Evolutionary conservation across 1,284 basidiomycete genomes (phyloP).

Genomic region (Heterobasidion annosum): DNA sequence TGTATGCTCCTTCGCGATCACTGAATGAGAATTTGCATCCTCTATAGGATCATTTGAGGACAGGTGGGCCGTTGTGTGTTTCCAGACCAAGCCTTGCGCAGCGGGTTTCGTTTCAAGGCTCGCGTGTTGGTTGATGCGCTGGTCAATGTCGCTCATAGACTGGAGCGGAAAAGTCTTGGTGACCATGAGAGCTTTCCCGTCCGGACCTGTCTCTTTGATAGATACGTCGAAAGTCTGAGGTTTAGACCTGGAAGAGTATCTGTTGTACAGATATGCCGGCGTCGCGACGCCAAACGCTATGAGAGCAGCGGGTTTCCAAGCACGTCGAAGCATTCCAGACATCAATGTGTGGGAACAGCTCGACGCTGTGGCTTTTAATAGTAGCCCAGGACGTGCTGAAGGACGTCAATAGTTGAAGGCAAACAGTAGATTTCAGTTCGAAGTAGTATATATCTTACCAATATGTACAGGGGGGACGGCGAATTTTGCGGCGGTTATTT

Average conservation of each 20-base stretch:
- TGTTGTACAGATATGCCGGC: conserved; percentile 42
- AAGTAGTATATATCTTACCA: too few relatives aligned
- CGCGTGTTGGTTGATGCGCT: conserved; percentile 50
- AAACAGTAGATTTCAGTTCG: too few relatives aligned
- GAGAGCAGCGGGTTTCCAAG: conserved; percentile 56
- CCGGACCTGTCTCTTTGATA: conserved; percentile 42
- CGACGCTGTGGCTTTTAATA: too few relatives aligned
- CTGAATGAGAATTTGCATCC: conserved; percentile 71
- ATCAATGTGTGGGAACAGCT: neutral
- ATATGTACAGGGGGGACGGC: too few relatives aligned
- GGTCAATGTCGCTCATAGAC: conserved; percentile 45
- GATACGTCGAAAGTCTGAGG: conserved; percentile 43
- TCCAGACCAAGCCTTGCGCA: conserved; percentile 52
- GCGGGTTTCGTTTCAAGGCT: conserved; percentile 33
- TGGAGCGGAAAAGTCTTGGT: conserved; percentile 48
- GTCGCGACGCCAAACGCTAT: conserved; percentile 36
- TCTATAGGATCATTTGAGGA: conserved; percentile 88
- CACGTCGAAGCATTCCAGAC: conserved; percentile 46
- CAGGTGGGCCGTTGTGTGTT: conserved; percentile 71
- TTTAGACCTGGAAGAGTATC: conserved; percentile 19
- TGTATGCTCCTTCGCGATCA: conserved; percentile 55
- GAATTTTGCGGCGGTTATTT: too few relatives aligned
- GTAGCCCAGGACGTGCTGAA: too few relatives aligned
- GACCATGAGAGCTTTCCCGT: conserved; percentile 50
- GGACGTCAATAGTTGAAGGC: too few relatives aligned